Conservation (phyloP, 371 early-diverging fungal species). For the Zychaea mexicana region DNA sequence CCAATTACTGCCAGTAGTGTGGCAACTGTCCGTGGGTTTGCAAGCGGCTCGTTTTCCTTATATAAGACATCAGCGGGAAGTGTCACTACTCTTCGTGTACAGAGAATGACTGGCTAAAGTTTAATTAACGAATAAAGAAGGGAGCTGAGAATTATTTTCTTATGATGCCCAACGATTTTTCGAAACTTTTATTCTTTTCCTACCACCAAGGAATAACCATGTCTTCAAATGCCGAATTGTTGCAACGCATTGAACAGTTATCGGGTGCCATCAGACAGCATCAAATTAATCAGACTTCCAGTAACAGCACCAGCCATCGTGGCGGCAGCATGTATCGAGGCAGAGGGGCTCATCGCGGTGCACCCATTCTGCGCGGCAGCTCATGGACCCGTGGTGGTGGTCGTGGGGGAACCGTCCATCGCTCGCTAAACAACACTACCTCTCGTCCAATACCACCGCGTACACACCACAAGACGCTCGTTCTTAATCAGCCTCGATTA, state of each 20-base stretch:
- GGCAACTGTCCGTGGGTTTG: too few species aligned
- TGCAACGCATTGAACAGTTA: conserved; percentile 36
- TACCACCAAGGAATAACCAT: neutral
- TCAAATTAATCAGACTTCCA: conserved; percentile 12
- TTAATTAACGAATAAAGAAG: too few species aligned
- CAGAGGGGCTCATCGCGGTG: conserved; percentile 1
- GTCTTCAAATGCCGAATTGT: conserved; percentile 31
- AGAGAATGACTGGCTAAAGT: too few species aligned
- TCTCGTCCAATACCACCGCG: too few species aligned
- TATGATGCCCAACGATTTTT: too few species aligned
- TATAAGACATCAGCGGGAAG: too few species aligned
- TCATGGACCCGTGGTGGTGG: conserved; percentile 5
- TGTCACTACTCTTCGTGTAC: too few species aligned
- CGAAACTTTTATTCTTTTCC: neutral
- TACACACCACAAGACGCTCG: conserved; percentile 2
- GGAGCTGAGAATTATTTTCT: too few species aligned
- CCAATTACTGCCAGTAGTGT: too few species aligned
- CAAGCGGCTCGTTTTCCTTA: too few species aligned
- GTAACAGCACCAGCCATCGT: conserved; percentile 5
- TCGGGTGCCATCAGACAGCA: conserved; percentile 39
- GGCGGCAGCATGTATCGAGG: neutral
- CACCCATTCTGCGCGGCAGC: neutral
- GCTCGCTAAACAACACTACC: neutral
- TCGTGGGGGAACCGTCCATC: neutral
- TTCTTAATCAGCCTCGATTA: conserved; percentile 12